Conservation (phyloP, 352 stramenopile species). For the Globisporangium emineosum region DNA sequence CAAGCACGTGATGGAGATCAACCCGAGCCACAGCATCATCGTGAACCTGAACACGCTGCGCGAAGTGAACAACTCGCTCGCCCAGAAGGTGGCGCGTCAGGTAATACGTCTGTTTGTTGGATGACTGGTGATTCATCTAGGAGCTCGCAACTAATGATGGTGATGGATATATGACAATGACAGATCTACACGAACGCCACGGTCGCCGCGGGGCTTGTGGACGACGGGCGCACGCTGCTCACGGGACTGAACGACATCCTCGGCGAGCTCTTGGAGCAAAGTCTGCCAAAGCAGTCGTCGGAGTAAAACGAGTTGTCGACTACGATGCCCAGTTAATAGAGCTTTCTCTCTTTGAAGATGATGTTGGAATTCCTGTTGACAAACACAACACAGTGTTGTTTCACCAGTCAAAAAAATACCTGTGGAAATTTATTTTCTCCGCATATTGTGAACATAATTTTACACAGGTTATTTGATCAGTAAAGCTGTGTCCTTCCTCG, state of each 20-base stretch:
- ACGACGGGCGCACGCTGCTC: slow-evolving; percentile 97
- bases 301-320: slow-evolving; percentile 21
- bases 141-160: background rate
- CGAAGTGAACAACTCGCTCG: slow-evolving; percentile 78
- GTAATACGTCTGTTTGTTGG: slow-evolving; percentile 32
- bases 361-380: no score
- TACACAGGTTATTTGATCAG: background rate
- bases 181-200: slow-evolving; percentile 99
- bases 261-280: slow-evolving; percentile 76
- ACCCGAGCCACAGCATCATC: slow-evolving; percentile 97
- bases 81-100: slow-evolving; percentile 81
- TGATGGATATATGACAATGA: slow-evolving; percentile 24
- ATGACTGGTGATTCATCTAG: background rate
- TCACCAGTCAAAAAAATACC: background rate
- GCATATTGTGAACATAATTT: background rate
- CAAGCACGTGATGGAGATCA: slow-evolving; percentile 99
- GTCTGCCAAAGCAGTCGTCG: slow-evolving; percentile 41
- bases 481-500: no score
- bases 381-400: no score
- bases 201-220: slow-evolving; percentile 96
- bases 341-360: background rate
- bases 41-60: slow-evolving; percentile 90
- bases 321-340: background rate
- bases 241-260: slow-evolving; percentile 96
- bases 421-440: no score